Conservation (phyloP, 176 grass and related monocot species). For the Aegilops tauschii region DNA sequence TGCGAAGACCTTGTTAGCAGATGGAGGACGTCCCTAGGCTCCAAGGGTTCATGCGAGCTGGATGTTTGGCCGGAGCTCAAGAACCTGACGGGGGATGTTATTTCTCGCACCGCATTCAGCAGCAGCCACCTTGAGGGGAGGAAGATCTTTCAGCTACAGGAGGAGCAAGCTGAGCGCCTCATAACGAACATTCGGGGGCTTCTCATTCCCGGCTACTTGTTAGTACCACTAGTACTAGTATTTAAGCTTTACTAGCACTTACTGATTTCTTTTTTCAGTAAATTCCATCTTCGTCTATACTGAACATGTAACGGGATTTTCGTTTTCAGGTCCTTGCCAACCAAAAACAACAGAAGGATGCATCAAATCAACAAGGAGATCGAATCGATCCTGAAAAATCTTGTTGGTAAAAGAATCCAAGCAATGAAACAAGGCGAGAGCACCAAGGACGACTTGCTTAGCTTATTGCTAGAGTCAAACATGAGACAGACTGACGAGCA, state of each 20-base stretch:
- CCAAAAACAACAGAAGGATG: constrained; percentile 44
- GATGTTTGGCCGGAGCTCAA: constrained; percentile 57
- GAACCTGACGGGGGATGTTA: constrained; percentile 59
- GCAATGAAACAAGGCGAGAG: constrained; percentile 32
- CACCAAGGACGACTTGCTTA: constrained; percentile 40
- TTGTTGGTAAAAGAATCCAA: constrained; percentile 48
- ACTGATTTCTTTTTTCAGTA: neutral
- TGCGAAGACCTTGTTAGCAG: constrained; percentile 44
- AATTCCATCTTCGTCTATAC: neutral
- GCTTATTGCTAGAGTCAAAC: constrained; percentile 58
- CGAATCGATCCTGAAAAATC: constrained; percentile 26
- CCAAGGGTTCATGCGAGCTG: constrained; percentile 29
- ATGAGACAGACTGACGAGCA: constrained; percentile 21
- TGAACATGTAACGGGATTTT: neutral
- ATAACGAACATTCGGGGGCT: neutral
- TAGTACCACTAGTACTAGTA: neutral
- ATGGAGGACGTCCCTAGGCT: constrained; percentile 33
- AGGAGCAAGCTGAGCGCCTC: constrained; percentile 28
- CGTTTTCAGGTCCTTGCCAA: constrained; percentile 49
- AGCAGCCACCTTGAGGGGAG: constrained; percentile 49
- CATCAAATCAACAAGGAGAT: constrained; percentile 34
- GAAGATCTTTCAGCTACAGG: constrained; percentile 53
- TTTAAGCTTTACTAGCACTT: neutral
- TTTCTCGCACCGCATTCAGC: constrained; percentile 57
- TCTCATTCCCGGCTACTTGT: constrained; percentile 53